A percentile compares a stretch with the other conserved stretches of the same genome.
These are phyloP conservation scores for Arabidopsis hybrid DNA, from an alignment of 441 rosid species.

Conservation along the genomic window DNA sequence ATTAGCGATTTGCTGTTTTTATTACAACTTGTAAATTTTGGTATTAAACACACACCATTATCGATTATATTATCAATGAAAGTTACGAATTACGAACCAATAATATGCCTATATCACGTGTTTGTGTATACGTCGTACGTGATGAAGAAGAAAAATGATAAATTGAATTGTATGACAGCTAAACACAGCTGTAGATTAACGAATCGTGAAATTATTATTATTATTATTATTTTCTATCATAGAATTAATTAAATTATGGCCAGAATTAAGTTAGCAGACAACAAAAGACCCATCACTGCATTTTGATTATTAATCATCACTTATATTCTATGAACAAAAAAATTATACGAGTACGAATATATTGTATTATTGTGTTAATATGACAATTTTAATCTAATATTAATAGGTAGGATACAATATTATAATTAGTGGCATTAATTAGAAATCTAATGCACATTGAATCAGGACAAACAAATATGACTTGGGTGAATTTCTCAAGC, in stretches of 20 bases:
- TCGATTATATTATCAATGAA: conserved; percentile 11
- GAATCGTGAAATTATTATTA: conserved; percentile 32
- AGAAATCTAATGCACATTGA: conserved; percentile 44
- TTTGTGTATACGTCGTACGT: conserved; percentile 37
- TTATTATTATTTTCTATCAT: neutral
- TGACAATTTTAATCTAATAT: neutral
- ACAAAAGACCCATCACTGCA: conserved; percentile 42
- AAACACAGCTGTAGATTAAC: conserved; percentile 60
- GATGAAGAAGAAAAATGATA: neutral
- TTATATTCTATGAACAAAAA: conserved; percentile 34
- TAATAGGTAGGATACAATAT: conserved; percentile 4
- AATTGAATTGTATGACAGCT: conserved; percentile 44
- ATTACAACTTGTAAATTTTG: conserved; percentile 11
- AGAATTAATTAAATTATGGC: conserved; percentile 33
- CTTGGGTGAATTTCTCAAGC: conserved; percentile 22
- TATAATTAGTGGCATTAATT: conserved; percentile 20
- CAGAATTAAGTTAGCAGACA: conserved; percentile 51
- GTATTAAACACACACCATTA: conserved; percentile 5
- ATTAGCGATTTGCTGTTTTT: conserved; percentile 12
- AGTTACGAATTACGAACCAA: conserved; percentile 28
- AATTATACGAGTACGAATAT: conserved; percentile 18
- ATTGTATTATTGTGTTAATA: conserved; percentile 2
- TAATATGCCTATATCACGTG: conserved; percentile 42
- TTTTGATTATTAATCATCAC: conserved; percentile 36
- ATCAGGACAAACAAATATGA: conserved; percentile 39